These are phyloP conservation scores for Ilex paraguariensis DNA, from an alignment of 305 asterid species.

Conservation along the genomic window DNA sequence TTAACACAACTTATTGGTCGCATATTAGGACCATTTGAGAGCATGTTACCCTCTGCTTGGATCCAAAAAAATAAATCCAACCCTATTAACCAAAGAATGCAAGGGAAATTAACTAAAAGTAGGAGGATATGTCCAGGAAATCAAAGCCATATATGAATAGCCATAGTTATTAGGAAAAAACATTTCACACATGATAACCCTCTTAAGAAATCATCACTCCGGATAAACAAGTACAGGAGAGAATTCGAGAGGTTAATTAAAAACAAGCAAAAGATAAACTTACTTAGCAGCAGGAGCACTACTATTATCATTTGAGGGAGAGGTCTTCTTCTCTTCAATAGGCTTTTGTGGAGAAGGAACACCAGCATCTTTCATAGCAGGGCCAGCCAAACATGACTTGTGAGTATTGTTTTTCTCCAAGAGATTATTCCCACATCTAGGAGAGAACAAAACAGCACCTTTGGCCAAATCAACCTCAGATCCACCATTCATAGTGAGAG, in stretches of 20 bases:
- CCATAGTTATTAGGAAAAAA: not conserved
- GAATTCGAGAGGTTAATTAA: not conserved
- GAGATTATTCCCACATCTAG: constrained; percentile 19
- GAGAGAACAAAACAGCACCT: constrained; percentile 30
- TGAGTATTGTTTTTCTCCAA: constrained; percentile 10
- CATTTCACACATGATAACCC: no score
- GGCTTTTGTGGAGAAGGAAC: constrained; percentile 12
- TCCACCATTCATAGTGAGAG: constrained; percentile 44
- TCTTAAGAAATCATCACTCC: not conserved
- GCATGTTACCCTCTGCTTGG: not conserved
- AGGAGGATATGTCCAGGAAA: not conserved
- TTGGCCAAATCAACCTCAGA: constrained; percentile 43
- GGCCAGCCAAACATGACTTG: constrained; percentile 7
- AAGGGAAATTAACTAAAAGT: not conserved
- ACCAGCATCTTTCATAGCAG: constrained; percentile 6
- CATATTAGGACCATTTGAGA: not conserved
- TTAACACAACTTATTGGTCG: not conserved
- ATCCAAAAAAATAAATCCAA: not conserved
- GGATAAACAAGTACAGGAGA: not conserved
- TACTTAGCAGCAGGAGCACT: constrained; percentile 31
- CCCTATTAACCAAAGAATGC: not conserved
- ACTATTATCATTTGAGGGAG: constrained; percentile 13
- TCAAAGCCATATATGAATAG: not conserved
- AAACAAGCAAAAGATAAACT: constrained; percentile 8
- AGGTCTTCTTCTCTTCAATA: constrained; percentile 15